Conservation (phyloP, 495 filamentous ascomycete species). For the Podospora appendiculata region DNA sequence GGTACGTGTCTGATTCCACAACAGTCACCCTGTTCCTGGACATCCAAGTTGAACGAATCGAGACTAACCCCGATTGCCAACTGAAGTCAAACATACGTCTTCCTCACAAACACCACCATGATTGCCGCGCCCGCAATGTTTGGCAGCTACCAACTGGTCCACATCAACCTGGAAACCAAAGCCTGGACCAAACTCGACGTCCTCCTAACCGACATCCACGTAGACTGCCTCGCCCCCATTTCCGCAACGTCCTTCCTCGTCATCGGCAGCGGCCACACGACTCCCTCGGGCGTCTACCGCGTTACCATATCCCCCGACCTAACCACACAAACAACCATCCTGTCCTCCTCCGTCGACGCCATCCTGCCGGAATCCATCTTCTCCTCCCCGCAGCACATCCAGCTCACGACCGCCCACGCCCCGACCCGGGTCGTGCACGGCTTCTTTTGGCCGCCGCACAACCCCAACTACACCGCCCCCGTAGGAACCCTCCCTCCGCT, state of each 20-base stretch:
- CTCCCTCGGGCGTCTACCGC: conserved; percentile 16
- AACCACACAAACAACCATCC: conserved; percentile 3
- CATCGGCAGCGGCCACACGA: conserved; percentile 16
- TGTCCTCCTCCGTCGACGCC: conserved; percentile 8
- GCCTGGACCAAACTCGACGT: conserved; percentile 6
- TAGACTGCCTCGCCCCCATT: conserved; percentile 10
- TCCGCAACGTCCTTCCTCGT: conserved; percentile 17
- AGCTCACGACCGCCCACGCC: conserved; percentile 24
- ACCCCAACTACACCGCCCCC: conserved; percentile 27
- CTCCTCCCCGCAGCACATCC: conserved; percentile 26
- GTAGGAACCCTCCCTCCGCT: conserved; percentile 29
- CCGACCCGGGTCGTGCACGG: conserved; percentile 25
- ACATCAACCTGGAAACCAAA: conserved; percentile 20
- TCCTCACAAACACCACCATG: conserved; percentile 25
- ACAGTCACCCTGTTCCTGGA: too few species aligned
- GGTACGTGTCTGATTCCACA: conserved; percentile 21
- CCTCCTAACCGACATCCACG: conserved; percentile 4
- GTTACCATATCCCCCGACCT: conserved; percentile 11
- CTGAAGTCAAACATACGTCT: conserved; percentile 27
- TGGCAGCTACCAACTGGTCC: conserved; percentile 17
- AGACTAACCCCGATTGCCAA: background rate
- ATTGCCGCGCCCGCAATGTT: conserved; percentile 24
- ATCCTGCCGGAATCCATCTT: conserved; percentile 17
- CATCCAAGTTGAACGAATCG: background rate
- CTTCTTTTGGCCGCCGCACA: conserved; percentile 38